A percentile compares a stretch with the other conserved stretches of the same genome.
Evolutionary conservation across 208 protist species (phyloP).

Genomic region (Leishmania mexicana): DNA sequence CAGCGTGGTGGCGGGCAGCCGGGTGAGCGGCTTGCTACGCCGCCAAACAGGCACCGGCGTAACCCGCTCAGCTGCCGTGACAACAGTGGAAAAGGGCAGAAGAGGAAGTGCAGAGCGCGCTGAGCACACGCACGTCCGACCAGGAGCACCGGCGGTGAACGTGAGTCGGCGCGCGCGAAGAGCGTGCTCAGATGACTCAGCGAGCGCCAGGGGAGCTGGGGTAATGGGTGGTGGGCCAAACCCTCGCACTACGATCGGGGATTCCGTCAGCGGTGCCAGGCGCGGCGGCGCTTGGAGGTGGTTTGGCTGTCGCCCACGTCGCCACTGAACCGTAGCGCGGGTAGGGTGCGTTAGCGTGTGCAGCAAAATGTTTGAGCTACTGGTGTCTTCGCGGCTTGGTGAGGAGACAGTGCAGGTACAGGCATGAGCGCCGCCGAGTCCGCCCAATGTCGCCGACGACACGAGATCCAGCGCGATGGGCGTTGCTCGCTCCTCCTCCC

Average conservation of each 20-base stretch:
- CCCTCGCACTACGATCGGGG: background rate
- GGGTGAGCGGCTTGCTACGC: slow-evolving; percentile 15
- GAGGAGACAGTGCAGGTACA: background rate
- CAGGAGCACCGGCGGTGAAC: background rate
- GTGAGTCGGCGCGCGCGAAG: background rate
- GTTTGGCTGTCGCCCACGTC: background rate
- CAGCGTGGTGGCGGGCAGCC: slow-evolving; percentile 2
- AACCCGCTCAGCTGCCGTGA: background rate
- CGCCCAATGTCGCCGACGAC: background rate
- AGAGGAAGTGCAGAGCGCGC: slow-evolving; percentile 6
- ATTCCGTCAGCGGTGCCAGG: background rate
- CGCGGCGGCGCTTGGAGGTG: background rate
- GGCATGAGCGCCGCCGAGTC: background rate
- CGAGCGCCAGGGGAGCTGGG: background rate
- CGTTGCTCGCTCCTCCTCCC: too few species aligned
- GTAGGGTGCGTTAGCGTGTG: background rate
- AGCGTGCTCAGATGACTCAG: background rate
- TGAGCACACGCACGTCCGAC: background rate
- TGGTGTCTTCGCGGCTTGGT: background rate
- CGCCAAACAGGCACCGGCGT: slow-evolving; percentile 13
- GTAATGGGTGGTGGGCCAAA: background rate
- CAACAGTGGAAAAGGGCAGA: background rate
- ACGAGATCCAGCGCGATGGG: background rate
- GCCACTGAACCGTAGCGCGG: background rate
- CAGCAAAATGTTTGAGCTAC: background rate